Evolutionary conservation across 164 flowering plant genomes (phyloP), one percentile per base, ranked within the genome.

Genomic region (Aristolochia contorta): DNA sequence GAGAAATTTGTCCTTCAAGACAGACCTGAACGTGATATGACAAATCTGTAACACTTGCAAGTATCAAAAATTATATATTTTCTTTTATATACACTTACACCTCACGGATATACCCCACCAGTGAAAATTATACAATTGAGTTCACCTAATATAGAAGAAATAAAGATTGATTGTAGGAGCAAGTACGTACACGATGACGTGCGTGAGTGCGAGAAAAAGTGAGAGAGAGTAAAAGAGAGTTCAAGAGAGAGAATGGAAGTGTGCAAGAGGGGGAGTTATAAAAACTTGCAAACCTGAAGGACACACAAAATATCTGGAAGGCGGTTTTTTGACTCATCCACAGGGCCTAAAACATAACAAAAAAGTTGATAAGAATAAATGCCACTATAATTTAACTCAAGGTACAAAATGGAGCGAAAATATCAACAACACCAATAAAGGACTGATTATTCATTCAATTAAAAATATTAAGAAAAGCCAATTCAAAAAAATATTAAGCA

Each of bases 281-380:
- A 47, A 37, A 37, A 16, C 23, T 37, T n/a, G 25, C 70, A 46
- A 55, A 94, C 99, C 99, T 94, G 99, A 60, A 94, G 67, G 43
- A 89, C 99, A 64, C 99, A 91, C 56, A 94, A 79, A 59, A 94
- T 87, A 76, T 94, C 99, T 33, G 99, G 97, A 65, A 88, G 89
- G 58, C 76, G 84, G 69, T 91, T 94, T 66, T 79, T 82, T 16
- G 97, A 81, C 73, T 88, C 91, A 62, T 94, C 95, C 65, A 94
- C 97, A 56, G 97, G 95, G 58, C 99, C 99, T 94, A 86, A 63
- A 66, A 10, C 65, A 27, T n/a, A n/a, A n/a, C n/a, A n/a, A n/a
- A n/a, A 60, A 6, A 5, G 59, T 16, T 45, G 27, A 63, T 30
- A 21, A 15, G 21, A 60, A 49, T 49, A 24, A n/a, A n/a, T n/a